Conservation (phyloP, 306 rosid genomes). For the Pterocarpus santalinus region DNA sequence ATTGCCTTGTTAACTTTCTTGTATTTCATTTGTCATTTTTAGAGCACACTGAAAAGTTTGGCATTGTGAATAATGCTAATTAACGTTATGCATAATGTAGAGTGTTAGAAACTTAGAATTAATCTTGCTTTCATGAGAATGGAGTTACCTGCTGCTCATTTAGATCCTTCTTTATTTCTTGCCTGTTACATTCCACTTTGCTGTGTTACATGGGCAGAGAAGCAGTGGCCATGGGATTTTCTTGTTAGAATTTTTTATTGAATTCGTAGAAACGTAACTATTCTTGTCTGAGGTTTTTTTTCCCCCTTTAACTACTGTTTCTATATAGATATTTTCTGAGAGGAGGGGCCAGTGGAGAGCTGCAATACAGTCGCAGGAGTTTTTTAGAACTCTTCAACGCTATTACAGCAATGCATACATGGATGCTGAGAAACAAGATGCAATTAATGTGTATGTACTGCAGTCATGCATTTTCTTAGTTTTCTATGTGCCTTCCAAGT, state of each 20-base stretch:
- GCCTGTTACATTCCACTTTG: conserved; percentile 13
- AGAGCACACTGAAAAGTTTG: conserved; percentile 7
- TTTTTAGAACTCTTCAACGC: conserved; percentile 92
- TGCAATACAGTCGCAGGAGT: conserved; percentile 96
- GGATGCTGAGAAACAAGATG: conserved; percentile 91
- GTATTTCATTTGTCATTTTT: conserved; percentile 15
- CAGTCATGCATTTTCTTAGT: conserved; percentile 24
- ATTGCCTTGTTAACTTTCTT: conserved; percentile 38
- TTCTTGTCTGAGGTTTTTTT: conserved; percentile 20
- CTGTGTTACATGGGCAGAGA: background rate
- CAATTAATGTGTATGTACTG: conserved; percentile 79
- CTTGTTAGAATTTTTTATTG: background rate
- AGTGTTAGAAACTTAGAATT: background rate
- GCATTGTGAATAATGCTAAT: background rate
- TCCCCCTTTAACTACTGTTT: background rate
- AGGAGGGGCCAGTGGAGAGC: conserved; percentile 99
- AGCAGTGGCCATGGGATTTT: background rate
- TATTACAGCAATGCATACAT: conserved; percentile 86
- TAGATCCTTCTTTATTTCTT: conserved; percentile 38
- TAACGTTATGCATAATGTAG: conserved; percentile 17
- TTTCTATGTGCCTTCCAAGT: conserved; percentile 18
- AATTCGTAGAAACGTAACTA: background rate
- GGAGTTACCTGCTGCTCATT: conserved; percentile 3
- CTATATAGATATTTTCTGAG: conserved; percentile 84
- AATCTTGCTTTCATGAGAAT: conserved; percentile 28